Conservation (phyloP, 1,139 yeast species). For the Suhomyces taliae region DNA sequence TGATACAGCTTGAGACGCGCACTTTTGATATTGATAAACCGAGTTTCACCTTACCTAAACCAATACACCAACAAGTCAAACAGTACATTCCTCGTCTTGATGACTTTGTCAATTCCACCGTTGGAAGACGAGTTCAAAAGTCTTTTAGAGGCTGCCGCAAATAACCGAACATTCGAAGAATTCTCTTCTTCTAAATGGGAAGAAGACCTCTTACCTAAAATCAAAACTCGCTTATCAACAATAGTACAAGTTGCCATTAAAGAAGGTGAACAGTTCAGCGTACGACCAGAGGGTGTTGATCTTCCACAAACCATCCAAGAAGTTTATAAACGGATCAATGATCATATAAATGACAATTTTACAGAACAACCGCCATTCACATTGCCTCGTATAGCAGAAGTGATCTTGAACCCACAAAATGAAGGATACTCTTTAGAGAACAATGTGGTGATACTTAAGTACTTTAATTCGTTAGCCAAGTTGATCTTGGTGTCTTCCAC, state of each 20-base stretch:
- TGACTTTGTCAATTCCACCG: slow-evolving; percentile 13
- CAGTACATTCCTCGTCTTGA: not conserved
- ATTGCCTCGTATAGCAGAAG: slow-evolving; percentile 53
- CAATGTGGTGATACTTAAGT: slow-evolving; percentile 26
- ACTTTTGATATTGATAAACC: too few species aligned
- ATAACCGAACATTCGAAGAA: slow-evolving; percentile 2
- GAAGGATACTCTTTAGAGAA: slow-evolving; percentile 33
- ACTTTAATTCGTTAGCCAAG: slow-evolving; percentile 31
- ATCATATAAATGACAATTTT: slow-evolving; percentile 28
- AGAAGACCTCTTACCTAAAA: slow-evolving; percentile 10
- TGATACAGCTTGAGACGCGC: too few species aligned
- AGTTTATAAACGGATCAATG: slow-evolving; percentile 17
- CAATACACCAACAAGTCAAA: not conserved
- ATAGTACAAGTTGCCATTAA: slow-evolving; percentile 9
- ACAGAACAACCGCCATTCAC: slow-evolving; percentile 56
- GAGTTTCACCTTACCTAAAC: too few species aligned
- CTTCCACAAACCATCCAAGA: slow-evolving; percentile 16
- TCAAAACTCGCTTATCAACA: slow-evolving; percentile 9
- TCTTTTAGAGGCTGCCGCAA: slow-evolving; percentile 9
- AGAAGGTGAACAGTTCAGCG: slow-evolving; percentile 15
- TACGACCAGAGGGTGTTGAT: slow-evolving; percentile 16
- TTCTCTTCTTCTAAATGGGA: not conserved
- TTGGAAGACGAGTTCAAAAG: slow-evolving; percentile 10
- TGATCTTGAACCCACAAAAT: slow-evolving; percentile 40
- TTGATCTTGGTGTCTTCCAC: slow-evolving; percentile 31